These are phyloP conservation scores for Azolla pinnata DNA, from an alignment of 75 land plant genomes.

Conservation along the genomic window DNA sequence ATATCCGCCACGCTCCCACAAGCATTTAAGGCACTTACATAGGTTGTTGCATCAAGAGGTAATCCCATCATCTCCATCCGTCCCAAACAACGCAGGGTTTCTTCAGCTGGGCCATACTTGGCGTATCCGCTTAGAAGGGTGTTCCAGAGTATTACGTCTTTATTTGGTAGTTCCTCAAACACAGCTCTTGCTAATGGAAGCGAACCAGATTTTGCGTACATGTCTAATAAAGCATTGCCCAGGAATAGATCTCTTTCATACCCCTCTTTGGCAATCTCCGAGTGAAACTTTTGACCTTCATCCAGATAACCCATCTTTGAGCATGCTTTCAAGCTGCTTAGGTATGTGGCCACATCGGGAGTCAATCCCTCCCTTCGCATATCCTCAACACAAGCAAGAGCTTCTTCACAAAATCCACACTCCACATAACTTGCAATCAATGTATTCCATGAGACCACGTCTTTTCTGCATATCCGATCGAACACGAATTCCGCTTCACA, in stretches of 20 bases:
- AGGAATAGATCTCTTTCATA: constrained; percentile 45
- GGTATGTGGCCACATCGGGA: constrained; percentile 31
- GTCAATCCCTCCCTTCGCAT: constrained; percentile 30
- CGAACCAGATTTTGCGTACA: constrained; percentile 32
- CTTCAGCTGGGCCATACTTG: constrained; percentile 24
- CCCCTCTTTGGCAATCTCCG: constrained; percentile 25
- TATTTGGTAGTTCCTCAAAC: constrained; percentile 38
- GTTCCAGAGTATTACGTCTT: constrained; percentile 46
- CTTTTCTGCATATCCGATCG: constrained; percentile 26
- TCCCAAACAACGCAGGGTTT: constrained; percentile 27
- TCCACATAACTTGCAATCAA: constrained; percentile 45
- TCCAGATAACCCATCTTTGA: constrained; percentile 12
- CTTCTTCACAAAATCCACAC: constrained; percentile 36
- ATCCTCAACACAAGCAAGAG: constrained; percentile 29
- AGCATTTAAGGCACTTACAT: constrained; percentile 27
- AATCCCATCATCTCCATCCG: constrained; percentile 21
- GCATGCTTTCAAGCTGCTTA: constrained; percentile 45
- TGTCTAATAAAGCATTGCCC: constrained; percentile 43
- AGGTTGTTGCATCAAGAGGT: constrained; percentile 21
- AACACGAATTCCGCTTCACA: constrained; percentile 24
- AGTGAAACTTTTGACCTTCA: constrained; percentile 25
- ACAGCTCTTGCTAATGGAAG: constrained; percentile 39
- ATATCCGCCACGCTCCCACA: constrained; percentile 32
- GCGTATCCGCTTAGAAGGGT: constrained; percentile 40
- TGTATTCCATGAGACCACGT: constrained; percentile 59